phyloP scores from a whole-genome alignment of 495 filamentous ascomycete species.

The Aspergillus kassunensis region DNA sequence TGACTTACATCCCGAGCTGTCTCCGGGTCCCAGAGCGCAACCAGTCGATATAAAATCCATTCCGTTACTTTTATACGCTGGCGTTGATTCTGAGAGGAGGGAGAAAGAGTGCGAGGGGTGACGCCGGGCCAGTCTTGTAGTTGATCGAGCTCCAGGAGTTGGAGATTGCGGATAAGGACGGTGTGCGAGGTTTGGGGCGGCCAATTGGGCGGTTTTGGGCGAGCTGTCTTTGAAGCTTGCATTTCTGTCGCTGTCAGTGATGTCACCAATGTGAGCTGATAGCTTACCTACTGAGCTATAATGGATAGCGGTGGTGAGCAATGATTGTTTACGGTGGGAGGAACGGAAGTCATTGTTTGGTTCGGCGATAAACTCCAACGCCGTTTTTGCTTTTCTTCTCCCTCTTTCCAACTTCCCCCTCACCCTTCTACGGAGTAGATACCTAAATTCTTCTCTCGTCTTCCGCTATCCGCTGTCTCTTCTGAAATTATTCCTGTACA shows the following conservation, averaged over 20 bases:
- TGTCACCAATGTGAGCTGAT: background rate
- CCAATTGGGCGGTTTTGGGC: constrained; percentile 38
- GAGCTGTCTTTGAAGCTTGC: constrained; percentile 29
- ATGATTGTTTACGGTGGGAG: constrained; percentile 3
- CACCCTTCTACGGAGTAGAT: background rate
- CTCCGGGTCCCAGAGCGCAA: constrained; percentile 73
- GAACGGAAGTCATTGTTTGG: background rate
- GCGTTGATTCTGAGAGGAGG: constrained; percentile 69
- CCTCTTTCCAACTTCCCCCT: constrained; percentile 2
- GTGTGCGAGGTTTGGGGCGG: constrained; percentile 48
- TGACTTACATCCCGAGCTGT: constrained; percentile 60
- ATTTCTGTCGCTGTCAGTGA: constrained; percentile 20
- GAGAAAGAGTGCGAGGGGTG: constrained; percentile 57
- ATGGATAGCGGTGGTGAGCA: background rate
- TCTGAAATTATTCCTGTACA: background rate
- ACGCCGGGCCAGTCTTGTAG: constrained; percentile 74
- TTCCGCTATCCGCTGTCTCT: too few relatives aligned
- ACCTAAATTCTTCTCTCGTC: too few relatives aligned
- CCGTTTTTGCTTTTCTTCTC: constrained; percentile 8
- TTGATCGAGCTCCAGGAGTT: constrained; percentile 71
- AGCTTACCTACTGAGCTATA: background rate
- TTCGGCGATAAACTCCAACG: constrained; percentile 9
- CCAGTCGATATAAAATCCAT: constrained; percentile 80
- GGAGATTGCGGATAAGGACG: constrained; percentile 77
- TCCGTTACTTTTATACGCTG: constrained; percentile 73